These are phyloP conservation scores for Neopestalotiopsis rosae DNA, from an alignment of 2,329 filamentous ascomycete species.

Conservation along the genomic window DNA sequence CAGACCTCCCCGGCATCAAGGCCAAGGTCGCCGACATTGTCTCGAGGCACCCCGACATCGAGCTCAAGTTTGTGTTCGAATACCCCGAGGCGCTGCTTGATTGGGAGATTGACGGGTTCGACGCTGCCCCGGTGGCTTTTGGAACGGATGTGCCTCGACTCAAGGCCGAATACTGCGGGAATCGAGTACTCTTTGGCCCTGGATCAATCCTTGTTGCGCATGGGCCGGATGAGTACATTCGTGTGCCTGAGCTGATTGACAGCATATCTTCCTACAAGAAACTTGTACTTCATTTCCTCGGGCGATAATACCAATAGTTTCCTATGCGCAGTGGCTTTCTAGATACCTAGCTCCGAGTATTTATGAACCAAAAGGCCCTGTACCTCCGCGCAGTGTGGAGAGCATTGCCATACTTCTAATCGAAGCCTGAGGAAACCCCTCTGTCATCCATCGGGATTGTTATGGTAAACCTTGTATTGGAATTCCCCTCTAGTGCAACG, in stretches of 20 bases:
- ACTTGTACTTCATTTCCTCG: conserved; percentile 21
- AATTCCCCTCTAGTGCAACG: too few relatives aligned
- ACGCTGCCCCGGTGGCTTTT: conserved; percentile 41
- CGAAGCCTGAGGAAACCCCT: too few relatives aligned
- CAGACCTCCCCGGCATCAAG: conserved; percentile 40
- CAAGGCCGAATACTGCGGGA: conserved; percentile 31
- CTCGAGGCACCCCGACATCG: conserved; percentile 37
- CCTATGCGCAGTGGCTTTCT: too few relatives aligned
- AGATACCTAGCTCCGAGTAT: too few relatives aligned
- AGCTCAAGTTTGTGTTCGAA: conserved; percentile 40
- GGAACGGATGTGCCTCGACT: conserved; percentile 46
- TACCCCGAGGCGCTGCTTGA: conserved; percentile 46
- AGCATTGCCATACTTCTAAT: too few relatives aligned
- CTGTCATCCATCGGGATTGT: too few relatives aligned
- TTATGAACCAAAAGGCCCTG: too few relatives aligned
- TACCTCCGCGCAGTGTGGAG: too few relatives aligned
- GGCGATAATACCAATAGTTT: background rate
- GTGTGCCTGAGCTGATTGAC: conserved; percentile 40
- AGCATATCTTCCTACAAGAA: conserved; percentile 43
- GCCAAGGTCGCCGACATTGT: conserved; percentile 37
- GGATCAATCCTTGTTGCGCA: conserved; percentile 45
- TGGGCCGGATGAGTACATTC: conserved; percentile 42
- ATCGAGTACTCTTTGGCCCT: conserved; percentile 45
- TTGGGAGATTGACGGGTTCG: conserved; percentile 44
- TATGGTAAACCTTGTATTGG: too few relatives aligned